Evolutionary conservation across 2,329 filamentous ascomycete genomes (phyloP), one percentile per base, ranked within the genome.

Genomic region (Fusarium drepaniforme): DNA sequence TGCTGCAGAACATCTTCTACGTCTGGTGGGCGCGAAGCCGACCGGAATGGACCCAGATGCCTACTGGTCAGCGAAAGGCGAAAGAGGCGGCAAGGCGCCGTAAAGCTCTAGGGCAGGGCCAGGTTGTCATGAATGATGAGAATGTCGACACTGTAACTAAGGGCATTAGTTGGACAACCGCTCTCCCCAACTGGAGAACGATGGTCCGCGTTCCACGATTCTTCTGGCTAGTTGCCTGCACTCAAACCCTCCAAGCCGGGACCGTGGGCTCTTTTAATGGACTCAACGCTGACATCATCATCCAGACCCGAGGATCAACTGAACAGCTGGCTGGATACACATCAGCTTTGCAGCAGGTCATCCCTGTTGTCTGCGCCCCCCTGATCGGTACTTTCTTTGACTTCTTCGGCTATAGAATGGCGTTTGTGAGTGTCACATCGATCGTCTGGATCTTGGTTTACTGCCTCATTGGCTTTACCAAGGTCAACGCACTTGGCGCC

Each of bases 251-350:
- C 4, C 46, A 51, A 16, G 46, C 46, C 4, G 46, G 46, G 13
- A 12, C 13, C 3, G 46, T 51, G 5, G 46, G 46, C 7, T 6
- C 72, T 13, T 77, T 77, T 67, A 77, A 62, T 35, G 72, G 74
- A 2, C 70, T 76, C 18, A 77, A 64, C 28, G 75, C 75, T 44
- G 75, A 77, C 67, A 74, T 78, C 57, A 78, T 78, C 64, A 70
- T 61, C 4, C 18, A 63, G 21, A 80, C 77, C 1, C 71, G 75
- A 0, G 79, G 76, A 11, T 80, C 76, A 12, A 79, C 78, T 0
- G 77, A 74, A 2, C 73, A 80, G 74, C 65, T 80, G 23, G 76
- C 79, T 25, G 78, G 78, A 21, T 80, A 80, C 65, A 79, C 77
- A 2, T 79, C 78, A 3, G 68, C 76, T 4, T 68, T 80, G 0